A percentile compares a stretch with the other conserved stretches of the same genome.
Evolutionary conservation across 2,329 filamentous ascomycete genomes (phyloP).

Genomic region (Colletotrichum agaves): DNA sequence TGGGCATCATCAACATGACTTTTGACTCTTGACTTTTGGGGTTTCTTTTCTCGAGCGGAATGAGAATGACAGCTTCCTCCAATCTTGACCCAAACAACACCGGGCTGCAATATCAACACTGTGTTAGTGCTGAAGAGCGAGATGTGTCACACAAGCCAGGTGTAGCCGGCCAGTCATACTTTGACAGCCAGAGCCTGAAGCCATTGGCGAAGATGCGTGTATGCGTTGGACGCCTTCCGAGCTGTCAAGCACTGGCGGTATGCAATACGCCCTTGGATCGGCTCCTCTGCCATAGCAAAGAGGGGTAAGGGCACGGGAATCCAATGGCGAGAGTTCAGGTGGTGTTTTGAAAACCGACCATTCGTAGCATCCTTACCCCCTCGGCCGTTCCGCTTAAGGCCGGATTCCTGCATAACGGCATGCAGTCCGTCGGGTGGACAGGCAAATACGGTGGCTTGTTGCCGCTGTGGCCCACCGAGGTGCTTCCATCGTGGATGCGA

Average conservation of each 20-base stretch:
- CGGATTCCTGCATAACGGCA: conserved; percentile 30
- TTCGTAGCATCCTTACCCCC: conserved; percentile 1
- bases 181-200: neutral
- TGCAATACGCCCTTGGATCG: neutral
- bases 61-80: neutral
- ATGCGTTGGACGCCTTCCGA: neutral
- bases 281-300: neutral
- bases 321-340: neutral
- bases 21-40: neutral
- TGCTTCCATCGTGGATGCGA: neutral
- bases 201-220: neutral
- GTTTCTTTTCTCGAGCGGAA: too few species aligned
- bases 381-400: conserved; percentile 1
- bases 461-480: neutral
- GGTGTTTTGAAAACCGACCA: conserved; percentile 32
- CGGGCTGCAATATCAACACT: neutral
- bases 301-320: neutral
- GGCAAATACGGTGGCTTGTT: conserved; percentile 2
- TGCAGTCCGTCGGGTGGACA: conserved; percentile 27
- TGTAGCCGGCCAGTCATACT: conserved; percentile 1
- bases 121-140: neutral
- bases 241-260: conserved; percentile 8
- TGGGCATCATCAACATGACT: too few species aligned
- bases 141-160: conserved; percentile 14
- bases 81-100: neutral